Base-by-base conservation (phyloP, 1,139 yeast genomes). In the Saccharomycopsis hybrid region DNA sequence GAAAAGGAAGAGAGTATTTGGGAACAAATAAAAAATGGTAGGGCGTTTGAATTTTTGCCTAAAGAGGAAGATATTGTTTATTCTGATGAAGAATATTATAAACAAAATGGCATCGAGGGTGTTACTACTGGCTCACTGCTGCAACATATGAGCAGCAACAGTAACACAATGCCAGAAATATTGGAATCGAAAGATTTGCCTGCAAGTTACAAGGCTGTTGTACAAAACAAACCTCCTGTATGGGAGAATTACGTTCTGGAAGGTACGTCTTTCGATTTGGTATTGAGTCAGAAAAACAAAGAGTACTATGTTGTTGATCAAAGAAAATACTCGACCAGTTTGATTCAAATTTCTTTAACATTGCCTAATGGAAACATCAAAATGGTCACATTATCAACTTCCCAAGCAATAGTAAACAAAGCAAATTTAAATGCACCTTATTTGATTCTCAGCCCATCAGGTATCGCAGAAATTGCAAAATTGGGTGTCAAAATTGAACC, bases 351-450 rank as follows among this genome's bases (percentile, higher is more conserved):
- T 31, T 48, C 53, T 2, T 24, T 58, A 2, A 40, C 5, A 9
- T 13, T 57, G 5, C 51, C 60, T 0, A 24, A 38, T 0, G 28
- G 47, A 9, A 60, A 59, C 2, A 51, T 48, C 4, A 53, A 55
- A 11, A 52, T 44, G 5, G 68, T 69, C 0, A 27, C 40, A 0
- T 59, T 74, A 38, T 69, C 68, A 41, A 60, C 72, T 0, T 66
- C 73, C 0, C 73, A 74, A 50, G 72, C 72, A 36, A 70, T 74
- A 3, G 59, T 74, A 11, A 74, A 73, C n/a, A 69, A 71, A 38
- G 57, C 68, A 25, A 67, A 63, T 2, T 59, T 60, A 2, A 64
- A 64, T 36, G 60, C 58, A 24, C 76, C 76, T 0, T 74, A 74
- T 54, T 47, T 73, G 3, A 61, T 74, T 57, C 51, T 74, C 18